A percentile compares a stretch with the other conserved stretches of the same genome.
Conservation (phyloP, 805 yeast genomes). For the Candida maris region DNA sequence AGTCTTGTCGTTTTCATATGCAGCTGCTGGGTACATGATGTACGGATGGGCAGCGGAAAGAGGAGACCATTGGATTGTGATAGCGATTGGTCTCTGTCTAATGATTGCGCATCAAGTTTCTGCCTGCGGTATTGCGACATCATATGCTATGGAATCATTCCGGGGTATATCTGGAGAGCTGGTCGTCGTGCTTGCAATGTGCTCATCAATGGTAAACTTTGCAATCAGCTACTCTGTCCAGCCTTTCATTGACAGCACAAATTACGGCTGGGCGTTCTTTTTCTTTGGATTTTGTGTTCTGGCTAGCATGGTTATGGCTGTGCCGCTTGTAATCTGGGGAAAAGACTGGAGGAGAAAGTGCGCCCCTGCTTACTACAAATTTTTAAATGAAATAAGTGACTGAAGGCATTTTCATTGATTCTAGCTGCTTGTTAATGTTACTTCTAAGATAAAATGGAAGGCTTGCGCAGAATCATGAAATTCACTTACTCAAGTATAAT, state of each 20-base stretch:
- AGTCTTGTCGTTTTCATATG: slow-evolving; percentile 27
- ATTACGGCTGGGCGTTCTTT: slow-evolving; percentile 13
- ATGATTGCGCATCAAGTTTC: slow-evolving; percentile 16
- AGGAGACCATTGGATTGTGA: slow-evolving; percentile 10
- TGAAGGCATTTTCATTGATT: no score
- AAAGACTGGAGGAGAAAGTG: slow-evolving; percentile 33
- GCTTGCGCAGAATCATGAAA: no score
- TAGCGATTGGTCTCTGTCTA: slow-evolving; percentile 12
- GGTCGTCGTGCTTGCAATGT: slow-evolving; percentile 14
- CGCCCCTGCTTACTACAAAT: slow-evolving; percentile 11
- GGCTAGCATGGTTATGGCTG: slow-evolving; percentile 32
- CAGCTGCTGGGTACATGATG: slow-evolving; percentile 13
- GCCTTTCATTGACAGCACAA: slow-evolving; percentile 13
- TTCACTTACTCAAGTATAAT: no score
- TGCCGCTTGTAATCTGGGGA: slow-evolving; percentile 36
- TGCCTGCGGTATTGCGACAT: slow-evolving; percentile 12
- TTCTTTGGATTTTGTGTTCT: slow-evolving; percentile 36
- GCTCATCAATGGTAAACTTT: slow-evolving; percentile 14
- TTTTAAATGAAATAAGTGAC: slow-evolving; percentile 25
- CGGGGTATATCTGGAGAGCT: slow-evolving; percentile 14
- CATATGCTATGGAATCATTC: slow-evolving; percentile 15
- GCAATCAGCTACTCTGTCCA: slow-evolving; percentile 15
- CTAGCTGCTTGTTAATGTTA: no score
- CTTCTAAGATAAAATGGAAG: no score
- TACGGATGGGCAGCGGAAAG: slow-evolving; percentile 16